Evolutionary conservation across 257 asterid genomes (phyloP), one percentile per base, ranked within the genome.

Genomic region (Solanum rostratum): DNA sequence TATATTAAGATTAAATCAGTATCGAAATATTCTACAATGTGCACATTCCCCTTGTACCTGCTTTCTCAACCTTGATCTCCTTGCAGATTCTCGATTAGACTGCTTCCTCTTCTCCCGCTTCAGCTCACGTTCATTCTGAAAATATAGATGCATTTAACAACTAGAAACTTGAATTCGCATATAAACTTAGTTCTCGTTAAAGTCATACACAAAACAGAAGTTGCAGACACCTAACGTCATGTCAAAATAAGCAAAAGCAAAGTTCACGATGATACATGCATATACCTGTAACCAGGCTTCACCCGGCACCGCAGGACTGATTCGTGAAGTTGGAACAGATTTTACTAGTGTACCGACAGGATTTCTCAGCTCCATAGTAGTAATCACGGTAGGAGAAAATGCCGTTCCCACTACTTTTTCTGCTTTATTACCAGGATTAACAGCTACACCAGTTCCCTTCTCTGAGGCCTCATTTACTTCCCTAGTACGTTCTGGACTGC

Each of bases 51-150:
- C n/a, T 2, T 0, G 83, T 59, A 97, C 99, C 97, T 97, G 99
- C 85, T 95, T 97, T 90, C 99, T 93, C 87, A 97, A 91, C 74
- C 99, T 88, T 79, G 99, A 95, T 90, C 99, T 88, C 88, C 99
- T 90, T 15, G 99, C 99, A 79, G 99, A 97, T 90, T 97, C 99
- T 71, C 98, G 90, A 80, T 97, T 97, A 57, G 99, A 95, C 84
- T 97, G 98, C 85, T 97, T 97, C 93, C 99, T 93, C 90, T 92
- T 91, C 90, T 97, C 99, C 83, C 94, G 86, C 85, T 95, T 97
- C 68, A 92, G 89, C 87, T 97, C 98, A 22, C 94, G 89, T 43
- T 97, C 98, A 84, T 88, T 92, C 99, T 97, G 90, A 78, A 84
- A 37, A 85, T 68, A 57, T 39, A 29, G 74, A 19, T 76, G 62